These are phyloP conservation scores for Tetraselmis chui DNA, from an alignment of 139 green algal genomes.

Conservation along the genomic window DNA sequence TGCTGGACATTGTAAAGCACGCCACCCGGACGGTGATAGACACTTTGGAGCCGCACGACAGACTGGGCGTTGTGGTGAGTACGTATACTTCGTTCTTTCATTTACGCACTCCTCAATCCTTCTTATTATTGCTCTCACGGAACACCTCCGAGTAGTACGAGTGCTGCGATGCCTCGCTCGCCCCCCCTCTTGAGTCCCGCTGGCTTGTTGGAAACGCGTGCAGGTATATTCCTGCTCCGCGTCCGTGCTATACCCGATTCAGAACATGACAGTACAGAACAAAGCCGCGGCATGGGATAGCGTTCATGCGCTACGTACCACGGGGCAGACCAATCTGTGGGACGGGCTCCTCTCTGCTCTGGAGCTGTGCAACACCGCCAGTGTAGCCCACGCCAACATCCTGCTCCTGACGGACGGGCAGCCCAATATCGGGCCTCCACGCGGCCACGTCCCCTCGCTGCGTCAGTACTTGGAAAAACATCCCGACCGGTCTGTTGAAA, in stretches of 20 bases:
- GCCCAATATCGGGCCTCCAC: conserved; percentile 1
- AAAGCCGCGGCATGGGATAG: neutral
- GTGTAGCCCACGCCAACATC: neutral
- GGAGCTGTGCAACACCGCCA: neutral
- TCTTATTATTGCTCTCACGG: too few relatives aligned
- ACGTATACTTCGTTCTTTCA: too few relatives aligned
- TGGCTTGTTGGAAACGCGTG: too few relatives aligned
- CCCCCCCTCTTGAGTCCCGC: too few relatives aligned
- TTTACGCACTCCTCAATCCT: too few relatives aligned
- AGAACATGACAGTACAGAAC: neutral
- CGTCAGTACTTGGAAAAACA: neutral
- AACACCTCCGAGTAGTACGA: too few relatives aligned
- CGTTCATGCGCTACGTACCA: neutral
- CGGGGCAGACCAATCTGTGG: neutral
- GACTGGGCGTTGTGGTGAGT: neutral
- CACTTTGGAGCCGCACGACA: neutral
- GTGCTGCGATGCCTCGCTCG: too few relatives aligned
- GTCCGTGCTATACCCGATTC: neutral
- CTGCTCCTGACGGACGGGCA: neutral
- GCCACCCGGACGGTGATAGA: neutral
- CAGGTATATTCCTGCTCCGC: neutral
- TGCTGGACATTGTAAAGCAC: conserved; percentile 6
- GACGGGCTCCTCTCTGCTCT: neutral
- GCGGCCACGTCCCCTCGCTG: neutral
- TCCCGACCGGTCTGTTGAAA: neutral